A percentile compares a stretch with the other conserved stretches of the same genome.
Conservation (phyloP, 2,329 filamentous ascomycete species). For the Myotisia sp. region DNA sequence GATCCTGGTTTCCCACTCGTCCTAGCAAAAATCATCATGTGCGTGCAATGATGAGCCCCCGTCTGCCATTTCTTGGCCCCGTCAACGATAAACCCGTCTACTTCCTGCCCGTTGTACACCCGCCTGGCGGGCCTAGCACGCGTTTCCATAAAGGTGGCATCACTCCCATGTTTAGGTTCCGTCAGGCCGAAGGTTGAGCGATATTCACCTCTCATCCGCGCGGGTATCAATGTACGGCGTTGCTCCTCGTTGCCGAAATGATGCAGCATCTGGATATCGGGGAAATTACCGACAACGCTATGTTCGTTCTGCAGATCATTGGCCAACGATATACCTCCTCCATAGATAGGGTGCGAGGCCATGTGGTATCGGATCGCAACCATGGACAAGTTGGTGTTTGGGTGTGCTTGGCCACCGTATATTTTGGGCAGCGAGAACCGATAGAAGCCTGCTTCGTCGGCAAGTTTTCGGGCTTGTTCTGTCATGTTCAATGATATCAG, state of each 20-base stretch:
- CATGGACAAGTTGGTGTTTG: slow-evolving; percentile 47
- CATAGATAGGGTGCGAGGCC: slow-evolving; percentile 35
- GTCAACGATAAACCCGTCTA: slow-evolving; percentile 35
- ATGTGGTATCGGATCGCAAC: slow-evolving; percentile 47
- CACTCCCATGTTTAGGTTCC: slow-evolving; percentile 47
- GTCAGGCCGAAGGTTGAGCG: slow-evolving; percentile 48
- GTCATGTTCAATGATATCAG: no score
- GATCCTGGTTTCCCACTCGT: slow-evolving; percentile 41
- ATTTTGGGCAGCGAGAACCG: slow-evolving; percentile 43
- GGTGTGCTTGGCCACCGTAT: slow-evolving; percentile 40
- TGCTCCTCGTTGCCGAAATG: slow-evolving; percentile 45
- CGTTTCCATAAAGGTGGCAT: slow-evolving; percentile 50
- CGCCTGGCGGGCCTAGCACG: slow-evolving; percentile 32
- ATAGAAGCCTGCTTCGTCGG: slow-evolving; percentile 47
- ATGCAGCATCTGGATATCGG: slow-evolving; percentile 47
- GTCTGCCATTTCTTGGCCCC: slow-evolving; percentile 54
- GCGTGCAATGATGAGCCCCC: slow-evolving; percentile 47
- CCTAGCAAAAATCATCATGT: slow-evolving; percentile 48
- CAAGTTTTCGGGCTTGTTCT: slow-evolving; percentile 34
- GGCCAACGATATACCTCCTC: slow-evolving; percentile 42
- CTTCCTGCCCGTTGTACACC: slow-evolving; percentile 26
- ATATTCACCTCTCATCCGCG: slow-evolving; percentile 40
- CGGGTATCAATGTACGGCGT: slow-evolving; percentile 39
- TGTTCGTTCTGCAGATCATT: slow-evolving; percentile 54
- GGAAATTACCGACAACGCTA: slow-evolving; percentile 48